Percentiles rank a stretch among this genome's conserved stretches.
Conservation (phyloP, 495 filamentous ascomycete genomes). For the Xylaria sp. region DNA sequence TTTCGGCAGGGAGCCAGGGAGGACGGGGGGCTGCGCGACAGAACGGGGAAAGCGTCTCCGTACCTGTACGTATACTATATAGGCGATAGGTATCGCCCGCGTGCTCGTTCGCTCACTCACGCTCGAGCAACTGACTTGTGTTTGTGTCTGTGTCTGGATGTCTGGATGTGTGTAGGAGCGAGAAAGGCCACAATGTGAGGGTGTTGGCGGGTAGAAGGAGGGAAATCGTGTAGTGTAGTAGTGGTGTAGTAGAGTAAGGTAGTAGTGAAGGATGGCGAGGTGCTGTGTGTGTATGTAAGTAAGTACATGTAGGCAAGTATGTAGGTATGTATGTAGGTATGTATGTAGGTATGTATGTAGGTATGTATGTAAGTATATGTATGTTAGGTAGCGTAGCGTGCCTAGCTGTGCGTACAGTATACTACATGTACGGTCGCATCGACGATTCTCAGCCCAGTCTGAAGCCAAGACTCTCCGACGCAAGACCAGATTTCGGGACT, state of each 20-base stretch:
- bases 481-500: conserved; percentile 22
- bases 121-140: no score
- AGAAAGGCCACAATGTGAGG: not conserved
- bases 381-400: not conserved
- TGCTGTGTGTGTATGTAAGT: no score
- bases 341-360: no score
- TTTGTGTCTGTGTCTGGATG: no score
- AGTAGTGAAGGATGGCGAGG: conserved; percentile 5
- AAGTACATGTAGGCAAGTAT: no score
- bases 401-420: no score
- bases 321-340: no score
- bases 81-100: not conserved
- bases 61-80: conserved; percentile 11
- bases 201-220: not conserved
- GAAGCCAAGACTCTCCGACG: conserved; percentile 26
- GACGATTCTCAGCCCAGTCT: conserved; percentile 26
- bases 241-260: not conserved
- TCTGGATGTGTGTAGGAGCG: not conserved
- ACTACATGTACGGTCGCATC: conserved; percentile 13
- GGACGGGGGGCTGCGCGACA: conserved; percentile 4
- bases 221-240: not conserved
- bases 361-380: no score
- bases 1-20: not conserved
- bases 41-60: conserved; percentile 17
- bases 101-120: conserved; percentile 3